A percentile compares a stretch with the other conserved stretches of the same genome.
phyloP scores from a whole-genome alignment of 805 yeast genomes.

The Ogataea thermomethanolica region DNA sequence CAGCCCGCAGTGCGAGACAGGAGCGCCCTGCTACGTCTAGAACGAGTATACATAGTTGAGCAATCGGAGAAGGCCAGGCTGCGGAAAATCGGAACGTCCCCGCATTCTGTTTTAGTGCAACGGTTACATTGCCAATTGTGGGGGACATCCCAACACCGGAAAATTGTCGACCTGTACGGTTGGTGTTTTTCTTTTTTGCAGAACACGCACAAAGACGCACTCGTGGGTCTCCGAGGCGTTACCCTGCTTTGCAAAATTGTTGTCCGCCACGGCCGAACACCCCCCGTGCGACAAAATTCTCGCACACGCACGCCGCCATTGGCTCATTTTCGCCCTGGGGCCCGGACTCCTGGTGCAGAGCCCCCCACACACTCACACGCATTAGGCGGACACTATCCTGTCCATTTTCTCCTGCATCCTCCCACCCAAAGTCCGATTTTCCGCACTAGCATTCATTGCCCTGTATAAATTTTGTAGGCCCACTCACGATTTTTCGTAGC shows the following conservation, averaged over 20 bases:
- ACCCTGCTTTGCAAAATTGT: slow-evolving; percentile 3
- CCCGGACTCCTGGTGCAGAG: background rate
- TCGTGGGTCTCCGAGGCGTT: background rate
- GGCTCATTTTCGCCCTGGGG: background rate
- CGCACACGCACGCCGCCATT: slow-evolving; percentile 1
- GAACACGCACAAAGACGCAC: background rate
- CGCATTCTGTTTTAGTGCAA: slow-evolving; percentile 3
- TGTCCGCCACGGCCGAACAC: background rate
- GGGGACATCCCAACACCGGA: slow-evolving; percentile 11
- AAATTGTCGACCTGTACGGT: slow-evolving; percentile 2
- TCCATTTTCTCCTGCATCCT: background rate
- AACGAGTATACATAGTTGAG: background rate
- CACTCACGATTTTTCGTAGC: slow-evolving; percentile 4
- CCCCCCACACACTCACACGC: background rate
- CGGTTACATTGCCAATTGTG: slow-evolving; percentile 9
- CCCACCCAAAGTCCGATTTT: slow-evolving; percentile 9
- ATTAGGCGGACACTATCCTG: background rate
- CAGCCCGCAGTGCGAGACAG: background rate
- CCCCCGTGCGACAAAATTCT: background rate
- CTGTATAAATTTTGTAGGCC: slow-evolving; percentile 1
- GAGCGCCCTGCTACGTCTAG: background rate
- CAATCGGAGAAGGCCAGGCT: background rate
- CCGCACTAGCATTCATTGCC: slow-evolving; percentile 5
- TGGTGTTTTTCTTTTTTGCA: background rate
- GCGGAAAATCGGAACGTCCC: background rate